phyloP scores from a whole-genome alignment of 345 rosid genomes.

The Carallia pectinifolia region DNA sequence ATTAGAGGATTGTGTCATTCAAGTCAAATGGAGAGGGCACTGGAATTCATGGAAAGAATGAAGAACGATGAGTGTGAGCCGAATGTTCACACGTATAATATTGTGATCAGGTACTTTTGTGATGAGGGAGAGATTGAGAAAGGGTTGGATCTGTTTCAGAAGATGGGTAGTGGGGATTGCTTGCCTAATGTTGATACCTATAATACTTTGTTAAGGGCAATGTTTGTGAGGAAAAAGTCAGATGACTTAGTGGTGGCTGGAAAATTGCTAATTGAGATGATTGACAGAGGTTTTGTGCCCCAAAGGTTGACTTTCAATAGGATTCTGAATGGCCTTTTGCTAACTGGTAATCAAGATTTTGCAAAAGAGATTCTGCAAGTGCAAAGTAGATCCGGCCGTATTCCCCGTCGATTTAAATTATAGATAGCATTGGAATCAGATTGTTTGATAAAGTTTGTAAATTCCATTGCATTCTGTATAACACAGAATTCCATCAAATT shows the following conservation, averaged over 20 bases:
- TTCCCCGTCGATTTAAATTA: conserved; percentile 29
- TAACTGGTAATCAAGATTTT: conserved; percentile 80
- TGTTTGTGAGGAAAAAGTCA: conserved; percentile 81
- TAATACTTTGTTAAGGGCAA: conserved; percentile 69
- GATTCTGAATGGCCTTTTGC: conserved; percentile 74
- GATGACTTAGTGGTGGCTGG: conserved; percentile 81
- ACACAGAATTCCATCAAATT: too few species aligned
- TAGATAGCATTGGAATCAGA: conserved; percentile 1
- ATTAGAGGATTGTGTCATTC: conserved; percentile 81
- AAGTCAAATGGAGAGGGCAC: conserved; percentile 59
- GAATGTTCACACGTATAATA: conserved; percentile 76
- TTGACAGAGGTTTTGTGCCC: conserved; percentile 86
- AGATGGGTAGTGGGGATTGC: conserved; percentile 61
- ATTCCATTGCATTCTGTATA: too few species aligned
- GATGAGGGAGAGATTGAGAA: conserved; percentile 70
- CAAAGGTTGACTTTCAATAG: conserved; percentile 68
- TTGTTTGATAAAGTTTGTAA: not conserved
- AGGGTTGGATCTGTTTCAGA: conserved; percentile 58
- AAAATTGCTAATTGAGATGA: conserved; percentile 80
- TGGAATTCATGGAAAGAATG: conserved; percentile 68
- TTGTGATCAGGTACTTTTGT: conserved; percentile 63
- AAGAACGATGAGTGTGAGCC: conserved; percentile 57
- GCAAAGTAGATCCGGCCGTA: conserved; percentile 64
- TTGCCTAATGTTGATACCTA: conserved; percentile 90
- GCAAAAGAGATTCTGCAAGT: conserved; percentile 68